Percentiles rank a stretch among this genome's conserved stretches.
Conservation (phyloP, 192 early-diverging fungal species). For the Entophlyctis helioformis region DNA sequence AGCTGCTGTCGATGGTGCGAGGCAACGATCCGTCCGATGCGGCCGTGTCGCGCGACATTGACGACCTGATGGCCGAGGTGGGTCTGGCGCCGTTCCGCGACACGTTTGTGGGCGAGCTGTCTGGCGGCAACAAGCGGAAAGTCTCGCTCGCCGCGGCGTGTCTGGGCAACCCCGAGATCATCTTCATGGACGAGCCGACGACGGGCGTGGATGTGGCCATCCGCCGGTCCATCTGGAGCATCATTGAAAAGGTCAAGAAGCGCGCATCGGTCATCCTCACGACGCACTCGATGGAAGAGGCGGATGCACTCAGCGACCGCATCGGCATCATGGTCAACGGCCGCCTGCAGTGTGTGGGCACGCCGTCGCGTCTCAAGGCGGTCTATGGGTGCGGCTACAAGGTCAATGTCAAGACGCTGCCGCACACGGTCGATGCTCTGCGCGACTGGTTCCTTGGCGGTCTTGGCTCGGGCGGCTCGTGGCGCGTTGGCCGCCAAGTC, state of each 20-base stretch:
- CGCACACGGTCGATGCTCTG: too few species aligned
- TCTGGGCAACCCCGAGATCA: conserved; percentile 7
- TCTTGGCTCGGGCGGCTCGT: too few species aligned
- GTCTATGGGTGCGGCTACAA: conserved; percentile 35
- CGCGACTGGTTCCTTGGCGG: too few species aligned
- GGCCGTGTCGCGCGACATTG: conserved; percentile 3
- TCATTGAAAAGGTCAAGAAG: conserved; percentile 30
- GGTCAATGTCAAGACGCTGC: conserved; percentile 23
- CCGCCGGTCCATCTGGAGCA: conserved; percentile 37
- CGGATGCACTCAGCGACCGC: conserved; percentile 37
- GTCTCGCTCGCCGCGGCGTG: conserved; percentile 8
- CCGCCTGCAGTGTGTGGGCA: conserved; percentile 41
- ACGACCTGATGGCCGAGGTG: conserved; percentile 17
- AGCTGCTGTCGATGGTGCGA: conserved; percentile 24
- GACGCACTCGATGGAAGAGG: conserved; percentile 64
- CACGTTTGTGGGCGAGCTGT: conserved; percentile 9
- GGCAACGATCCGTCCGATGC: conserved; percentile 15
- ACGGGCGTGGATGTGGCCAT: conserved; percentile 32
- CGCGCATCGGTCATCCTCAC: conserved; percentile 38
- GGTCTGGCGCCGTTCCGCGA: conserved; percentile 13
- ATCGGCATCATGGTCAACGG: conserved; percentile 58
- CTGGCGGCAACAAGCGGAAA: conserved; percentile 11
- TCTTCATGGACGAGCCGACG: conserved; percentile 24
- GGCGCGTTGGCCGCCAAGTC: too few species aligned
- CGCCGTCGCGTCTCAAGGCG: conserved; percentile 36